A percentile compares a stretch with the other conserved stretches of the same genome.
Evolutionary conservation across 352 stramenopile genomes (phyloP).

Genomic region (Globisporangium abappressorium): DNA sequence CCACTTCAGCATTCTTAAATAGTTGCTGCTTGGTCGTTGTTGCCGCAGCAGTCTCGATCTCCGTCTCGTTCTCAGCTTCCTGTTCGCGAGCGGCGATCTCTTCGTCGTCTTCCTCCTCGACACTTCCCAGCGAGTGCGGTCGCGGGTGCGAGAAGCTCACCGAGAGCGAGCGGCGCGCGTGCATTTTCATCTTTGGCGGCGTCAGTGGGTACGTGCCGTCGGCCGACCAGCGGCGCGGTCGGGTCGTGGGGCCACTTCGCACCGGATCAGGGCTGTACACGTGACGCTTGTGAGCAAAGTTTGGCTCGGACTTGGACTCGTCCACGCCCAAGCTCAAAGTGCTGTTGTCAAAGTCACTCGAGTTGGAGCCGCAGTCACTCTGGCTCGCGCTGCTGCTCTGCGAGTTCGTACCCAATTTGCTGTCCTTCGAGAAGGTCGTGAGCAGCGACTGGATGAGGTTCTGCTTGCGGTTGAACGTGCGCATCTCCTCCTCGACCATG

Average conservation of each 20-base stretch:
- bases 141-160: constrained; percentile 30
- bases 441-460: constrained; percentile 61
- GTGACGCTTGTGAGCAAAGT: neutral
- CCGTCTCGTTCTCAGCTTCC: constrained; percentile 3
- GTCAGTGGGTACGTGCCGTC: constrained; percentile 8
- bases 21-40: neutral
- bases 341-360: constrained; percentile 26
- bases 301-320: constrained; percentile 8
- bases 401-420: constrained; percentile 21
- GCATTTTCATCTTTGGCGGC: constrained; percentile 1
- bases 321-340: constrained; percentile 3
- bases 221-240: constrained; percentile 12
- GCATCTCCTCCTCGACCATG: constrained; percentile 39
- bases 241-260: neutral
- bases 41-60: neutral
- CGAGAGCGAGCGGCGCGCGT: constrained; percentile 17
- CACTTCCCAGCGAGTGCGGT: constrained; percentile 13
- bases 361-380: constrained; percentile 34
- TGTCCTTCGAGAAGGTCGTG: constrained; percentile 39
- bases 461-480: constrained; percentile 50
- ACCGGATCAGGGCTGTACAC: neutral
- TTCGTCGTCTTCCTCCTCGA: constrained; percentile 44
- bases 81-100: constrained; percentile 14
- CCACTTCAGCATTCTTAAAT: constrained; percentile 3
- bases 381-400: constrained; percentile 35